Evolutionary conservation across 768 basidiomycete species (phyloP).

Genomic region (Phaeolepiota aurea): DNA sequence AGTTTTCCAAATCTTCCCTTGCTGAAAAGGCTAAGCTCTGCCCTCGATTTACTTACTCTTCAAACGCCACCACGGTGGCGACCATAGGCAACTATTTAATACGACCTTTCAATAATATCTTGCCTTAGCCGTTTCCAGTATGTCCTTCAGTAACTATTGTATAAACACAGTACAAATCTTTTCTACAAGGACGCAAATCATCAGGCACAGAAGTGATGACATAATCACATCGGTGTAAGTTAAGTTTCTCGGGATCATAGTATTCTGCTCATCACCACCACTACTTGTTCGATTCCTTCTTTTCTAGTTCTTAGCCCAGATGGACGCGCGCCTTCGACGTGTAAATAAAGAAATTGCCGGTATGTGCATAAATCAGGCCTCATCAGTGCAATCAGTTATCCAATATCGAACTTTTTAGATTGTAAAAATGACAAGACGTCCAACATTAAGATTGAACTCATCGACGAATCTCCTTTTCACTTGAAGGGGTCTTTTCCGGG

Average conservation of each 20-base stretch:
- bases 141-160: background rate
- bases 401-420: conserved; percentile 35
- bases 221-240: too few relatives aligned
- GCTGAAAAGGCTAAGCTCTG: conserved; percentile 3
- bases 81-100: conserved; percentile 5
- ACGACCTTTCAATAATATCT: background rate
- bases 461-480: conserved; percentile 88
- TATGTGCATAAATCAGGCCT: conserved; percentile 17
- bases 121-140: background rate
- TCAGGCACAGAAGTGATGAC: too few relatives aligned
- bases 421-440: conserved; percentile 94
- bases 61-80: background rate
- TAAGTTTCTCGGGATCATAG: too few relatives aligned
- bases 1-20: conserved; percentile 3
- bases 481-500: conserved; percentile 88
- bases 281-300: conserved; percentile 6
- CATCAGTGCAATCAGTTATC: background rate
- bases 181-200: too few relatives aligned
- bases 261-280: too few relatives aligned
- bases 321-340: conserved; percentile 85
- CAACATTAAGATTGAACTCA: conserved; percentile 75
- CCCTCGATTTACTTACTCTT: background rate
- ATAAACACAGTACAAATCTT: too few relatives aligned
- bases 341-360: conserved; percentile 94
- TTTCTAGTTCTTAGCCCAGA: conserved; percentile 17